phyloP scores from a whole-genome alignment of 352 stramenopile species.

The Pythium apleroticum region DNA sequence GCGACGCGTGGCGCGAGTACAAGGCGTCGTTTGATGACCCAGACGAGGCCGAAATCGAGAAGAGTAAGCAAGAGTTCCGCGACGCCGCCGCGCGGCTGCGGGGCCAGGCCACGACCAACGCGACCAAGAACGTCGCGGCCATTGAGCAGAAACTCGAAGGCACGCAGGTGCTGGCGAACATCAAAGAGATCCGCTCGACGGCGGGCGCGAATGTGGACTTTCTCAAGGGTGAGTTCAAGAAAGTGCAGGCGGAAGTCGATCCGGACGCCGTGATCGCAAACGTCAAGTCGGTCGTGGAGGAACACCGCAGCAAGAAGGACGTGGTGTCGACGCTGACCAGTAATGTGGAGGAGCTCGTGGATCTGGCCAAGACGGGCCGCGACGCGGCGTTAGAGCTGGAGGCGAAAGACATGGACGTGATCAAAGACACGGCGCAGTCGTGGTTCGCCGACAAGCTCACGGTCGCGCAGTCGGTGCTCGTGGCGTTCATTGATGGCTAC shows the following conservation, averaged over 20 bases:
- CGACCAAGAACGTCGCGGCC: constrained; percentile 55
- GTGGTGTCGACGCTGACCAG: constrained; percentile 62
- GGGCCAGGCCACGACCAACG: constrained; percentile 55
- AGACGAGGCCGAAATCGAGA: constrained; percentile 58
- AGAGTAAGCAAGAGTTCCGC: constrained; percentile 65
- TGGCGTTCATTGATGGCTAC: constrained; percentile 86
- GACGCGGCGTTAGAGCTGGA: constrained; percentile 63
- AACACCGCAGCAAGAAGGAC: constrained; percentile 68
- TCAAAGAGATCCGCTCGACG: constrained; percentile 50
- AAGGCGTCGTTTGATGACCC: constrained; percentile 53
- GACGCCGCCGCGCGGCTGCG: constrained; percentile 43
- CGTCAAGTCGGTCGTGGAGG: constrained; percentile 54
- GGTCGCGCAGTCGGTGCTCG: constrained; percentile 75
- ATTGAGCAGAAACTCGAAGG: constrained; percentile 67
- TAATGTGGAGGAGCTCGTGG: constrained; percentile 69
- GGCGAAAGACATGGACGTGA: constrained; percentile 54
- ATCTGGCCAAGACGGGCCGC: constrained; percentile 57
- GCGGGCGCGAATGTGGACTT: constrained; percentile 55
- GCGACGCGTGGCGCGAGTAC: constrained; percentile 76
- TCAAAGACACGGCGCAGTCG: constrained; percentile 64
- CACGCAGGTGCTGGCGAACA: constrained; percentile 57
- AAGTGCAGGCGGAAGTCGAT: constrained; percentile 63
- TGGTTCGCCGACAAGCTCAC: constrained; percentile 86
- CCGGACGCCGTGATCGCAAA: constrained; percentile 56
- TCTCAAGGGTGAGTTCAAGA: constrained; percentile 48